Evolutionary conservation across 495 filamentous ascomycete species (phyloP).

Genomic region (Penicillium daleae): DNA sequence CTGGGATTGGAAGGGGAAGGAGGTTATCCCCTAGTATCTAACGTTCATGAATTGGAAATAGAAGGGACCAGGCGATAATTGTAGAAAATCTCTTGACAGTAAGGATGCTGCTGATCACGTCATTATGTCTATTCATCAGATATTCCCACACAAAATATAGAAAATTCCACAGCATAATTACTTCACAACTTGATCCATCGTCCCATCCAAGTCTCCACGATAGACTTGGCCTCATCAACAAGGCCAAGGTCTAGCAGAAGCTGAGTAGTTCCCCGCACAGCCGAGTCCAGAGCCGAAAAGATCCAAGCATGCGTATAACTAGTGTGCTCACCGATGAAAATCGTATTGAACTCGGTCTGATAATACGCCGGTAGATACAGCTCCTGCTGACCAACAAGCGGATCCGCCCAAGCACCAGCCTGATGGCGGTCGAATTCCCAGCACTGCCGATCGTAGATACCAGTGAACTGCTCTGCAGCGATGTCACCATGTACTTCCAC

Average conservation of each 20-base stretch:
- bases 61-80: too few species aligned
- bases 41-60: too few species aligned
- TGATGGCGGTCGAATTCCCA: slow-evolving; percentile 60
- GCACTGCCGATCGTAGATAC: slow-evolving; percentile 60
- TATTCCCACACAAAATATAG: background rate
- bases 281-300: slow-evolving; percentile 67
- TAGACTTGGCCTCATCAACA: slow-evolving; percentile 69
- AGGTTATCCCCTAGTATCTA: slow-evolving; percentile 70
- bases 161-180: too few species aligned
- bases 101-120: slow-evolving; percentile 1
- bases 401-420: slow-evolving; percentile 59
- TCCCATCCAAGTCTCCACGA: slow-evolving; percentile 70
- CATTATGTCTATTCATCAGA: background rate
- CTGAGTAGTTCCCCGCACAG: slow-evolving; percentile 66
- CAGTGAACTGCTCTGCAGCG: slow-evolving; percentile 60
- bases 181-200: slow-evolving; percentile 55
- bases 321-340: slow-evolving; percentile 74
- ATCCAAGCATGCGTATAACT: slow-evolving; percentile 79
- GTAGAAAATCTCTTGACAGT: too few species aligned
- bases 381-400: slow-evolving; percentile 62
- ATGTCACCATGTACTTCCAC: slow-evolving; percentile 62
- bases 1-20: slow-evolving; percentile 79
- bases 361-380: slow-evolving; percentile 71
- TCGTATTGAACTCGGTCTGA: slow-evolving; percentile 66
- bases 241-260: slow-evolving; percentile 67